These are phyloP conservation scores for Puccinellia tenuiflora DNA, from an alignment of 176 grass and related monocot genomes.

Conservation along the genomic window DNA sequence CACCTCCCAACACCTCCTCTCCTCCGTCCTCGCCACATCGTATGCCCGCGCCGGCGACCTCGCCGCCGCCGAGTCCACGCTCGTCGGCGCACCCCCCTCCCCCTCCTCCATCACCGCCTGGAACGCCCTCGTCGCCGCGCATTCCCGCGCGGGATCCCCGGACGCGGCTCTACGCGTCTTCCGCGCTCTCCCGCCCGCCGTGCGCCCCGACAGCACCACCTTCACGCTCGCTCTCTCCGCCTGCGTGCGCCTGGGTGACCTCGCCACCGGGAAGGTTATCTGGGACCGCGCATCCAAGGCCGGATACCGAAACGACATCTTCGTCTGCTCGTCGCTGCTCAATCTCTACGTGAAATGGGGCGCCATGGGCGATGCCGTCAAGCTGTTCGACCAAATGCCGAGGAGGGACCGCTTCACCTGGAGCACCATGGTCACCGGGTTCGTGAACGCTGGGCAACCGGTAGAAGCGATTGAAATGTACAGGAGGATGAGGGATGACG, in stretches of 20 bases:
- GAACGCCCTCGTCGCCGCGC: slow-evolving; percentile 50
- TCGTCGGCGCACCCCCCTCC: neutral
- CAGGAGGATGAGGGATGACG: slow-evolving; percentile 33
- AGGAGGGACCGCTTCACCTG: slow-evolving; percentile 48
- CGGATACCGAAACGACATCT: slow-evolving; percentile 40
- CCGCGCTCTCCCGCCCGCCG: slow-evolving; percentile 26
- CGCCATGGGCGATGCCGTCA: slow-evolving; percentile 37
- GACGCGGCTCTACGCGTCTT: slow-evolving; percentile 41
- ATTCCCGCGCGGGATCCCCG: slow-evolving; percentile 23
- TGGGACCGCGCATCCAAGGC: slow-evolving; percentile 16
- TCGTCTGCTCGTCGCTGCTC: slow-evolving; percentile 59
- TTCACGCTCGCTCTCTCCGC: slow-evolving; percentile 63
- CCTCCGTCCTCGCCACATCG: slow-evolving; percentile 24
- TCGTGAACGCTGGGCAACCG: slow-evolving; percentile 26
- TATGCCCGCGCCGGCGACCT: slow-evolving; percentile 49
- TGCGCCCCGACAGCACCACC: slow-evolving; percentile 56
- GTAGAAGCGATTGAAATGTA: slow-evolving; percentile 46
- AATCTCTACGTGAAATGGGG: slow-evolving; percentile 49
- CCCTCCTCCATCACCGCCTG: slow-evolving; percentile 35
- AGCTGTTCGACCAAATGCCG: slow-evolving; percentile 51
- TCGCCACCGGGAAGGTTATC: slow-evolving; percentile 30
- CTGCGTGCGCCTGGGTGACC: slow-evolving; percentile 41
- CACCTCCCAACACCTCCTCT: neutral
- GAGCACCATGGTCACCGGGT: slow-evolving; percentile 65
- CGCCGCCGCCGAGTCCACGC: slow-evolving; percentile 38